Evolutionary conservation across 2,329 filamentous ascomycete species (phyloP), one percentile per base, ranked within the genome.

Genomic region (Blastomyces parvus): DNA sequence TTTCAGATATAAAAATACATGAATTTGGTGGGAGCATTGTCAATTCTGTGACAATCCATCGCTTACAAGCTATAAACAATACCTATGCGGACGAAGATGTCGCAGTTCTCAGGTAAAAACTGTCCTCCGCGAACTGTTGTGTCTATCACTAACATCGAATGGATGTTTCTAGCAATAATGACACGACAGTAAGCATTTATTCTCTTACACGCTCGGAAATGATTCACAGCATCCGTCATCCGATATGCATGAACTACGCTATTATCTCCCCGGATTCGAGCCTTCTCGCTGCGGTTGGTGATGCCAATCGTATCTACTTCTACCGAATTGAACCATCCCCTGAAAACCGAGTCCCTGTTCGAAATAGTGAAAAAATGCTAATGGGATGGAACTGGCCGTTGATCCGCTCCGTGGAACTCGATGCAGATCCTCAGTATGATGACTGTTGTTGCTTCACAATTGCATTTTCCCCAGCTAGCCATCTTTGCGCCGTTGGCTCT

Each of bases 201-300:
- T 88, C 87, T 59, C 79, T 97, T 25, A 80, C 84, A 36, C 84
- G 87, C 61, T 84, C 86, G 17, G 81, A 88, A 64, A 81, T 88
- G 44, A 77, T 95, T 27, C 86, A 89, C 62, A 82, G 86, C 53
- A 79, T 97, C 61, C 82, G 84, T 3, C 88, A 96, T 67, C 88
- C 89, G 5, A 89, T 93, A 72, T 89, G 87, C 67, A 93, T 97
- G 79, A 99, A 99, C 70, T 91, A 95, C 71, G 90, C 92, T 42
- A 85, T 92, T n/a, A 87, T 99, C 61, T 97, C 93, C 7, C 94
- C 93, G 0, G 89, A 97, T 72, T 93, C 92, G 0, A 84, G 82
- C 25, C 77, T 93, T 13, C 81, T 97, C 25, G 83, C 92, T 6
- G 90, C 91, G 1, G 89, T 97, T 53, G 89, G 93, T 50, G 94